These are phyloP conservation scores for Crataegus laevigata DNA, from an alignment of 306 rosid species.

Conservation along the genomic window DNA sequence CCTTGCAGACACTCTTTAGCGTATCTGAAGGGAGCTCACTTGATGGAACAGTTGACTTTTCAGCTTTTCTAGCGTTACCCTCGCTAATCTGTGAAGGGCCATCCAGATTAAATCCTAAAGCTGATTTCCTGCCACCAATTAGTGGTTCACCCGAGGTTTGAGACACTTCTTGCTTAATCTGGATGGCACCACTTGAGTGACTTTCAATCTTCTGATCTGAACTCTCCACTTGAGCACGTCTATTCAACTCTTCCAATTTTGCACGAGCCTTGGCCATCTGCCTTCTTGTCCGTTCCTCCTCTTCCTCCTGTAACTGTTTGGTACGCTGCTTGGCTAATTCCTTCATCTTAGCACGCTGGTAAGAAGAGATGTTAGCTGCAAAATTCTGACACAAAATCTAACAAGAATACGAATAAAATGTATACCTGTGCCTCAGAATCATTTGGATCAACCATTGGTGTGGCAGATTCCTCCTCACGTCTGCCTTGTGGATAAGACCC, in stretches of 20 bases:
- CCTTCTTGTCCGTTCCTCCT: constrained; percentile 71
- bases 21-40: constrained; percentile 27
- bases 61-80: constrained; percentile 22
- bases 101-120: constrained; percentile 22
- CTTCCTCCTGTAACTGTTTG: constrained; percentile 80
- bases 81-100: constrained; percentile 28
- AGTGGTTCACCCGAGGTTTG: constrained; percentile 29
- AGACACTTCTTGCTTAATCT: constrained; percentile 43
- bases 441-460: constrained; percentile 35
- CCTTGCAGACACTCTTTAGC: constrained; percentile 27
- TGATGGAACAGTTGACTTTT: constrained; percentile 26
- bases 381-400: constrained; percentile 17
- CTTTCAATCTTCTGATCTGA: constrained; percentile 36
- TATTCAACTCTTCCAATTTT: constrained; percentile 72
- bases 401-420: constrained; percentile 14
- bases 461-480: constrained; percentile 42
- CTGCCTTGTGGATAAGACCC: constrained; percentile 38
- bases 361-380: constrained; percentile 5
- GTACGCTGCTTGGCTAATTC: constrained; percentile 76
- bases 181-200: constrained; percentile 33
- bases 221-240: constrained; percentile 43
- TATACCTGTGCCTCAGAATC: constrained; percentile 67
- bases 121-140: constrained; percentile 21
- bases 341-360: constrained; percentile 62
- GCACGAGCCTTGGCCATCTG: constrained; percentile 75